Base-by-base conservation (phyloP, 2,329 filamentous ascomycete genomes). In the Aulographum hederae region DNA sequence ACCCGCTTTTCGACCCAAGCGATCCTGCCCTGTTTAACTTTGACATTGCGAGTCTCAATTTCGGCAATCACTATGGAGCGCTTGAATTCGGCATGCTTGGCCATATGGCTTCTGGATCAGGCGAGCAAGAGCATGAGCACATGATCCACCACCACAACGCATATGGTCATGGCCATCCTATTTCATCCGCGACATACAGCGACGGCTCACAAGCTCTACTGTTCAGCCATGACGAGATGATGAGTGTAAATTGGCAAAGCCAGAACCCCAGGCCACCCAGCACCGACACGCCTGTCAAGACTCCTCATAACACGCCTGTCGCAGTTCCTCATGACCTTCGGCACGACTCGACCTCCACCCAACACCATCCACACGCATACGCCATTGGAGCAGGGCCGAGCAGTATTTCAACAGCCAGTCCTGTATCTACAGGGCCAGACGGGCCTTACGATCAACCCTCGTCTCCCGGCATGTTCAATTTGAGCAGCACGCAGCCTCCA, bases 21-120 rank as follows among this genome's bases (percentile, higher is more conserved):
- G 89, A 95, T 48, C 82, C 85, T 3, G 79, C 84, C 1, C 58
- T 93, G 34, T 94, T 91, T 66, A 94, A 94, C 50, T 93, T 95
- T 52, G 85, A 95, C 50, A 70, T 94, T 8, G 84, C 91, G 34
- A 84, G 82, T 36, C 68, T 94, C 50, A 89, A 89, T 50, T 98
- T 95, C 52, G 85, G 84, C 34, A 95, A 89, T 48, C 82, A 92
- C 40, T 98, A 95, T 48, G 86, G 85, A 37, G 86, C 85, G 13
- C 66, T 93, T 52, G 89, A 95, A 52, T 94, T 95, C 51, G 79
- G 84, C 33, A 94, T 95, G 69, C 69, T 98, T 0, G 84, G 82
- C 18, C 86, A 95, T 51, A 92, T 98, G 79, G 82, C 81, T 37
- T 82, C 79, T n/a, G 79, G 79, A 11, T 78, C 80, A n/a, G 46